phyloP scores from a whole-genome alignment of 169 alveolate species.

The Eimeria nieschulzi region DNA sequence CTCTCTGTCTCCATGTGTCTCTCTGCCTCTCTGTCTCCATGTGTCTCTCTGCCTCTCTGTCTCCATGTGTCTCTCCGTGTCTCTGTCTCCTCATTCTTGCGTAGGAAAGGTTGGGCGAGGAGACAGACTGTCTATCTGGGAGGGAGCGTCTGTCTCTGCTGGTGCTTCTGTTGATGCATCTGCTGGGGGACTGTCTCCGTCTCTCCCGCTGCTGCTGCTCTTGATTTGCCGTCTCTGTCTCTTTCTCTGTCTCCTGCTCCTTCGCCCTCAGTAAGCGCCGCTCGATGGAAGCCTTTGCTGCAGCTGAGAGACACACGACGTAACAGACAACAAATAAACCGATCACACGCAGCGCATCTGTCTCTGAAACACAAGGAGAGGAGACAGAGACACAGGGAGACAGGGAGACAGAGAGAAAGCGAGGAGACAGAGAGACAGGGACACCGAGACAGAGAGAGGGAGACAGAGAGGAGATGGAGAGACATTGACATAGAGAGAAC shows the following conservation, averaged over 20 bases:
- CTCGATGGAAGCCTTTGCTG: background rate
- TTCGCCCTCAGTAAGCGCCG: background rate
- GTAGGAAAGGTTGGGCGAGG: background rate
- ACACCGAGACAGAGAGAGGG: background rate
- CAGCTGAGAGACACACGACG: background rate
- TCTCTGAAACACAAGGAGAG: no score
- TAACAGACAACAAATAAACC: no score
- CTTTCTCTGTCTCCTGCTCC: background rate
- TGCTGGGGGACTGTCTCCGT: background rate
- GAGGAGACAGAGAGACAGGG: background rate
- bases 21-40: no score
- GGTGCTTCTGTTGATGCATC: slow-evolving; percentile 17
- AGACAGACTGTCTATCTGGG: background rate
- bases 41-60: no score
- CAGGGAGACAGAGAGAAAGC: background rate
- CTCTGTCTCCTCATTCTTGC: background rate
- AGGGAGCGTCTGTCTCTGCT: background rate
- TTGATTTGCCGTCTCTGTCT: background rate
- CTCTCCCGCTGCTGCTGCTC: background rate
- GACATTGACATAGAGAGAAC: background rate
- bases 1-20: no score
- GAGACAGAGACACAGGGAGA: no score
- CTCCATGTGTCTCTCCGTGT: background rate
- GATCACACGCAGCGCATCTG: no score
- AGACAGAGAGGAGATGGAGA: background rate